These are phyloP conservation scores for Quercus phellos DNA, from an alignment of 331 rosid genomes.

Conservation along the genomic window DNA sequence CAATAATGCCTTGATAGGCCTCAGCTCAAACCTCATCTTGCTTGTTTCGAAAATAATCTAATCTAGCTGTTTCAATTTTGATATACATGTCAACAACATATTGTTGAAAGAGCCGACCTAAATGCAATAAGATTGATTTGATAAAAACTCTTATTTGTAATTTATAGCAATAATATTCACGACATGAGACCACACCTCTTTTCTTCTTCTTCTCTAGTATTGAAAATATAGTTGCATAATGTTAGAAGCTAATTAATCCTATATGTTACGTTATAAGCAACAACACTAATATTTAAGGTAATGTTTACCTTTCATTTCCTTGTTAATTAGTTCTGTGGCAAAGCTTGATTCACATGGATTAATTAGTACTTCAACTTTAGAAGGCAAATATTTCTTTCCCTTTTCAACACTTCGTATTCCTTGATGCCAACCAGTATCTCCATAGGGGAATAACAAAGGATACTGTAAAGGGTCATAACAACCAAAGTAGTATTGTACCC, in stretches of 20 bases:
- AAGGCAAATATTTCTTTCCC: too few species aligned
- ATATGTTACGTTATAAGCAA: not conserved
- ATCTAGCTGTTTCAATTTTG: not conserved
- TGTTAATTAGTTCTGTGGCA: too few species aligned
- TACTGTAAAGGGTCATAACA: constrained; percentile 4
- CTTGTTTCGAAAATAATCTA: not conserved
- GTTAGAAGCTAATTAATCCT: not conserved
- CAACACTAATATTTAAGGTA: too few species aligned
- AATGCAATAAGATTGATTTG: not conserved
- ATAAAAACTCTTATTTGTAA: not conserved
- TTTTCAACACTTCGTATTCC: not conserved
- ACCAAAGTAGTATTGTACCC: not conserved
- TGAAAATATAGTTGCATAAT: not conserved
- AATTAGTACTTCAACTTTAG: not conserved
- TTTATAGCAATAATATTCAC: constrained; percentile 1
- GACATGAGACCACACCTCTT: not conserved
- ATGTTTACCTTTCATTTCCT: too few species aligned
- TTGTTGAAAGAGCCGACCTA: not conserved
- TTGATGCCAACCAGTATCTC: not conserved
- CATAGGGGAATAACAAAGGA: not conserved
- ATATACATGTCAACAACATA: constrained; percentile 9
- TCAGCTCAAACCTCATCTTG: not conserved
- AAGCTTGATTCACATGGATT: too few species aligned
- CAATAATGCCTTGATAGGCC: not conserved
- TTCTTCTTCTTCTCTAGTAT: not conserved